These are phyloP conservation scores for Fusarium dlaminii DNA, from an alignment of 2,329 filamentous ascomycete genomes.

Conservation along the genomic window DNA sequence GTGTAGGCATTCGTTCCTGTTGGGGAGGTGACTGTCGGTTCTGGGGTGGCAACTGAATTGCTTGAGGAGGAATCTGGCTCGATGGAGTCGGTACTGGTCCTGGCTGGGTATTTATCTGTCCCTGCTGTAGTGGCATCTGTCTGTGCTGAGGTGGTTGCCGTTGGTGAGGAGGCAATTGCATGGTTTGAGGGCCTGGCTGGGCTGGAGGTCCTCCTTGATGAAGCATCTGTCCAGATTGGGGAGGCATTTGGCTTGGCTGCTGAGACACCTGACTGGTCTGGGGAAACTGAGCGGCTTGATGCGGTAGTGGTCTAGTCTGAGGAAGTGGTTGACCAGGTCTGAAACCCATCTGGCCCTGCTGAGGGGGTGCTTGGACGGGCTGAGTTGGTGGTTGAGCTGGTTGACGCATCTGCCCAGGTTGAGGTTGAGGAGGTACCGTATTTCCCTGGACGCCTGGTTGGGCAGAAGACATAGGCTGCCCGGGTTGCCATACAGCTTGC, in stretches of 20 bases:
- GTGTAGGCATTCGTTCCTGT: neutral
- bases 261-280: neutral
- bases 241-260: neutral
- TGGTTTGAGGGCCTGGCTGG: neutral
- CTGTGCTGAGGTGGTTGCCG: neutral
- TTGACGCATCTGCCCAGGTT: neutral
- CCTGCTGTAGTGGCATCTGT: neutral
- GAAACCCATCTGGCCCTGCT: neutral
- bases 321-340: neutral
- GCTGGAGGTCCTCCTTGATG: neutral
- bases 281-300: neutral
- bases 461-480: conserved; percentile 14
- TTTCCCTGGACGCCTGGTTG: conserved; percentile 12
- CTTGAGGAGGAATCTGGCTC: neutral
- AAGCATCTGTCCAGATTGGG: neutral
- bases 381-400: conserved; percentile 4
- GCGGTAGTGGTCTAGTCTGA: neutral
- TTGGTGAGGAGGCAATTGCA: neutral
- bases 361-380: neutral
- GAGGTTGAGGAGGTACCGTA: conserved; percentile 3
- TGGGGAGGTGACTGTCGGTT: neutral
- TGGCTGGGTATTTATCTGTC: neutral
- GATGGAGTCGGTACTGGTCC: neutral
- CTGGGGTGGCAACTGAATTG: neutral
- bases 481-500: conserved; percentile 37